These are phyloP conservation scores for Rusavskia elegans DNA, from an alignment of 495 filamentous ascomycete genomes.

Conservation along the genomic window DNA sequence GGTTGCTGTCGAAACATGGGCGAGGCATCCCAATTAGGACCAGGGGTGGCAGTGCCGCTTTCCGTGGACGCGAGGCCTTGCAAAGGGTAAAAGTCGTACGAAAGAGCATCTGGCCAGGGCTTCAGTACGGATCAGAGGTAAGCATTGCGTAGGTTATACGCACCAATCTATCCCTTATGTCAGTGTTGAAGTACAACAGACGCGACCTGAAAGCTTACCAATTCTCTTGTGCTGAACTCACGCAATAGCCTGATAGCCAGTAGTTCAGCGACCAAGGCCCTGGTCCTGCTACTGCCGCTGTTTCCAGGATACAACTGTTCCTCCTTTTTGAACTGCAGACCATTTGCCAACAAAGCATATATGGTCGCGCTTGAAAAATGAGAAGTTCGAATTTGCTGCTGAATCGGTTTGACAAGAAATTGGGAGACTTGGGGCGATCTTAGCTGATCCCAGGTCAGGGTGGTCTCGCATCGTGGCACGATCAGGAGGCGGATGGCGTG, in stretches of 20 bases:
- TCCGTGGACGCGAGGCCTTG: conserved; percentile 48
- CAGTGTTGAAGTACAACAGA: background rate
- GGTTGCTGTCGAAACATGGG: conserved; percentile 23
- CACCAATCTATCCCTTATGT: conserved; percentile 11
- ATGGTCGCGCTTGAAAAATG: conserved; percentile 76
- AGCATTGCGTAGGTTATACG: background rate
- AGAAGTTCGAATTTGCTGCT: conserved; percentile 61
- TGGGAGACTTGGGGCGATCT: conserved; percentile 88
- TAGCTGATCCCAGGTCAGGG: conserved; percentile 87
- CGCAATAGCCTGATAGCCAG: conserved; percentile 81
- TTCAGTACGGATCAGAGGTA: background rate
- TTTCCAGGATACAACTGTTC: conserved; percentile 64
- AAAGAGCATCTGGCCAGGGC: conserved; percentile 57
- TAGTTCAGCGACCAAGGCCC: conserved; percentile 77
- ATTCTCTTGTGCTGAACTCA: conserved; percentile 73
- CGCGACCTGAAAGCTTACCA: conserved; percentile 22
- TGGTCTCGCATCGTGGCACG: conserved; percentile 71
- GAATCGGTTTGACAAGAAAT: conserved; percentile 83
- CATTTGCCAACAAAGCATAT: conserved; percentile 85
- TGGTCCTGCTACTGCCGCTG: conserved; percentile 62
- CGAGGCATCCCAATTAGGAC: conserved; percentile 19
- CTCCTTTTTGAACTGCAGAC: conserved; percentile 83
- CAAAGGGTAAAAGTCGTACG: conserved; percentile 86
- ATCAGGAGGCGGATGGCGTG: conserved; percentile 77
- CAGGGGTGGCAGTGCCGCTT: conserved; percentile 16